These are phyloP conservation scores for Yarrowia hollandica DNA, from an alignment of 805 yeast species.

Conservation along the genomic window DNA sequence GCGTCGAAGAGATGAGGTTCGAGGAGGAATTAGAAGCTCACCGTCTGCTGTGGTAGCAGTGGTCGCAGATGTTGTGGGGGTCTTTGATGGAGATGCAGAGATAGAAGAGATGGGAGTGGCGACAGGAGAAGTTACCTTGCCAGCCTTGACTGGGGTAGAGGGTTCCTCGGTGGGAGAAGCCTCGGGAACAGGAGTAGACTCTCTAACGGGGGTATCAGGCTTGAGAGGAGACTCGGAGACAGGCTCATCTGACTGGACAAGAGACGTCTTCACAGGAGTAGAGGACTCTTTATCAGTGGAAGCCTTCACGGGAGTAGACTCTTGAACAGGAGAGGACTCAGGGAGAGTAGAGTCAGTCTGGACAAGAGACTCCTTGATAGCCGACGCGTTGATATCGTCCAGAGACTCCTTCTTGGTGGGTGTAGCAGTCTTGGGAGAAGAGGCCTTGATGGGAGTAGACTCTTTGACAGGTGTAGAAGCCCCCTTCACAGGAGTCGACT, in stretches of 20 bases:
- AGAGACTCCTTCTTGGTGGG: not conserved
- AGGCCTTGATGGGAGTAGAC: not conserved
- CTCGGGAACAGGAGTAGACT: not conserved
- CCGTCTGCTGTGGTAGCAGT: not conserved
- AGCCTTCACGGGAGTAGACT: not conserved
- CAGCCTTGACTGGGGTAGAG: not conserved
- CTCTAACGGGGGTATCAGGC: not conserved
- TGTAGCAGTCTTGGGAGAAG: not conserved
- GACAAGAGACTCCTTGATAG: slow-evolving; percentile 2
- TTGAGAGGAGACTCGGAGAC: not conserved
- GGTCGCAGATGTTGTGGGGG: slow-evolving; percentile 7
- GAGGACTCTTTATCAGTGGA: not conserved
- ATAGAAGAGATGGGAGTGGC: not conserved
- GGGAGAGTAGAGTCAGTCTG: not conserved
- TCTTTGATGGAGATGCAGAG: slow-evolving; percentile 4
- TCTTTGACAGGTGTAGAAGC: not conserved
- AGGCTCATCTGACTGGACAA: slow-evolving; percentile 2
- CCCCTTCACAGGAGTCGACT: no score
- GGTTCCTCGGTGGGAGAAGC: not conserved
- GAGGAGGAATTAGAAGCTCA: slow-evolving; percentile 9
- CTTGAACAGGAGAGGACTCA: no score
- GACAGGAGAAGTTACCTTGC: not conserved
- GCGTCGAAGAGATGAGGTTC: slow-evolving; percentile 13
- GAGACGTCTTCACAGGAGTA: slow-evolving; percentile 1
- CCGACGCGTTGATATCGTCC: not conserved